Evolutionary conservation across 371 early-diverging fungal species (phyloP), one percentile per base, ranked within the genome.

Genomic region (Ordospora pajunii): DNA sequence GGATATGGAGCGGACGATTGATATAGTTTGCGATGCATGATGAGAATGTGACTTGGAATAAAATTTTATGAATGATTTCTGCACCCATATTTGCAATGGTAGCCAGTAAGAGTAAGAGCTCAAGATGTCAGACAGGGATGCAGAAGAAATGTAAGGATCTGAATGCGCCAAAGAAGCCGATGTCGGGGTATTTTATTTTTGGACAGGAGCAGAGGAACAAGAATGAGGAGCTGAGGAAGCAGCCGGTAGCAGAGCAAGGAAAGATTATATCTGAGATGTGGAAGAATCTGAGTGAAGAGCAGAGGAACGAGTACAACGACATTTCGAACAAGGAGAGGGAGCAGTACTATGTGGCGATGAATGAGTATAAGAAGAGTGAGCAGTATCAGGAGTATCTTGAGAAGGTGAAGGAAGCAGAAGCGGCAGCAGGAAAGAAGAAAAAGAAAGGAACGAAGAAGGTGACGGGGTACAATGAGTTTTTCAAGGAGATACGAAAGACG

Each of bases 141-240:
- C 81, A 84, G 75, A 82, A 70, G 70, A 65, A 73, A 19, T 32
- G 32, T 5, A 78, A 82, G 58, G 82, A 83, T n/a, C 32, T 58
- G 46, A 84, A 84, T 79, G 82, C 79, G 43, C 85, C 85, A 45
- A 84, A 84, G 76, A 69, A 77, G 32, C 83, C 83, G 44, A 63
- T 77, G n/a, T 81, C 79, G 7, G 78, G 77, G 46, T 84, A 81
- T 54, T 76, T 84, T 40, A 67, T 70, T 71, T 84, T 77, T 75
- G 80, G 76, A 50, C 42, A 65, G 1, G 72, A 82, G 17, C 65
- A 73, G 53, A 79, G 85, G 50, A 63, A 70, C 21, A 73, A 52
- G 17, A 73, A 81, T 48, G 51, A 48, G 49, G 44, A 40, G 2
- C 27, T 78, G n/a, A 66, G 51, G 2, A 52, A 12, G 12, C 21